phyloP scores from a whole-genome alignment of 2,329 filamentous ascomycete genomes.

The Pseudogymnoascus sp. region DNA sequence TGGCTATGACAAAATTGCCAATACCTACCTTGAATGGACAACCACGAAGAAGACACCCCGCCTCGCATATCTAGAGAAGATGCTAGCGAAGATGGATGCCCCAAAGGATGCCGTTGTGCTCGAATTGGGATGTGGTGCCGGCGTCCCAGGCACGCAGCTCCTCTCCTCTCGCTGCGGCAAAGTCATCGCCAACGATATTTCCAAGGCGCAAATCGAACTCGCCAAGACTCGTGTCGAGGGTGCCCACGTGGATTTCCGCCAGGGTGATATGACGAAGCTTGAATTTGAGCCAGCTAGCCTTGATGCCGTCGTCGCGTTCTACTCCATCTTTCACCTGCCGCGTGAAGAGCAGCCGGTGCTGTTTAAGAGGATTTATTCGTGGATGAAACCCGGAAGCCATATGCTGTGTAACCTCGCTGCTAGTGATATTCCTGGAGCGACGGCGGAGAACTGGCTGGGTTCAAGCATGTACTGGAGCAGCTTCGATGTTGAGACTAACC shows the following conservation, averaged over 20 bases:
- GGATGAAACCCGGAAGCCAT: conserved; percentile 37
- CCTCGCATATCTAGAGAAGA: conserved; percentile 10
- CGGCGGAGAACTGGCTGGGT: conserved; percentile 29
- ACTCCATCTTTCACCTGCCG: conserved; percentile 39
- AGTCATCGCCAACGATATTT: conserved; percentile 12
- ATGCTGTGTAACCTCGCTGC: conserved; percentile 35
- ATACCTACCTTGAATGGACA: conserved; percentile 6
- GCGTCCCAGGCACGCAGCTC: conserved; percentile 8
- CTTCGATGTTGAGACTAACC: conserved; percentile 9
- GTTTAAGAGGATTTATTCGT: conserved; percentile 30
- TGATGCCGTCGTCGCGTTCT: conserved; percentile 37
- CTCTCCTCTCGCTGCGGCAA: conserved; percentile 4
- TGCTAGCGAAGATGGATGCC: conserved; percentile 10
- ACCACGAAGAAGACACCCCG: conserved; percentile 5
- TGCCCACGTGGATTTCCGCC: conserved; percentile 11
- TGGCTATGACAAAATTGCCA: conserved; percentile 7
- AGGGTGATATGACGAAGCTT: conserved; percentile 38
- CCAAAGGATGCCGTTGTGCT: conserved; percentile 2
- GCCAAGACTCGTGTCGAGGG: conserved; percentile 9
- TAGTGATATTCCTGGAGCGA: conserved; percentile 16
- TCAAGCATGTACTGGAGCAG: conserved; percentile 15
- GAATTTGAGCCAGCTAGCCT: conserved; percentile 29
- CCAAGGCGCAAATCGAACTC: conserved; percentile 8
- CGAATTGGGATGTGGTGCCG: conserved; percentile 7
- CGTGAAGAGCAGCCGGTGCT: conserved; percentile 34